A percentile compares a stretch with the other conserved stretches of the same genome.
phyloP scores from a whole-genome alignment of 179 eudicot genomes.

The Heliamphora pulchella region DNA sequence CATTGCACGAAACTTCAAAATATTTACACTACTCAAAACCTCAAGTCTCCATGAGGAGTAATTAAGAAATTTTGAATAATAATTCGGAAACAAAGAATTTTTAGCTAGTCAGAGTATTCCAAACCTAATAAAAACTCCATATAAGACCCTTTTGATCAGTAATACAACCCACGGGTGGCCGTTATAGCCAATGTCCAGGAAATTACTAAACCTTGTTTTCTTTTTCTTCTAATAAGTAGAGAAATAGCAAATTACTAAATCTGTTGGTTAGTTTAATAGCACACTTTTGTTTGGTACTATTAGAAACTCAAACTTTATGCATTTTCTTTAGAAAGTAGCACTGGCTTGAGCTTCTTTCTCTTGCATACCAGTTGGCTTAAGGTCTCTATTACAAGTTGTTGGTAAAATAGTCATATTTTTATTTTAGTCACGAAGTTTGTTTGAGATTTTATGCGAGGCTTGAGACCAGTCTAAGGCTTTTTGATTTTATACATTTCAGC shows the following conservation, averaged over 20 bases:
- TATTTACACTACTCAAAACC: neutral
- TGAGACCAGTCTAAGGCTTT: constrained; percentile 12
- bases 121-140: neutral
- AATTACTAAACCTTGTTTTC: neutral
- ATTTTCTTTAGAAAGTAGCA: neutral
- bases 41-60: neutral
- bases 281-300: neutral
- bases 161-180: neutral
- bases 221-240: too few species aligned
- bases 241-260: neutral
- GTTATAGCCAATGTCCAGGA: neutral
- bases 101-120: neutral
- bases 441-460: neutral
- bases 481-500: constrained; percentile 32
- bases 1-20: neutral
- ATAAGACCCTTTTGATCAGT: neutral
- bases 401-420: neutral
- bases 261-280: neutral
- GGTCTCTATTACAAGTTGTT: neutral
- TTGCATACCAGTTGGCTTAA: neutral
- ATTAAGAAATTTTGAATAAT: neutral
- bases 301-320: neutral
- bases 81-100: neutral
- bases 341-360: neutral
- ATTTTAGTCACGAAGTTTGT: neutral